Evolutionary conservation across 2,329 filamentous ascomycete species (phyloP).

Genomic region (Zymoseptoria ardabiliae): DNA sequence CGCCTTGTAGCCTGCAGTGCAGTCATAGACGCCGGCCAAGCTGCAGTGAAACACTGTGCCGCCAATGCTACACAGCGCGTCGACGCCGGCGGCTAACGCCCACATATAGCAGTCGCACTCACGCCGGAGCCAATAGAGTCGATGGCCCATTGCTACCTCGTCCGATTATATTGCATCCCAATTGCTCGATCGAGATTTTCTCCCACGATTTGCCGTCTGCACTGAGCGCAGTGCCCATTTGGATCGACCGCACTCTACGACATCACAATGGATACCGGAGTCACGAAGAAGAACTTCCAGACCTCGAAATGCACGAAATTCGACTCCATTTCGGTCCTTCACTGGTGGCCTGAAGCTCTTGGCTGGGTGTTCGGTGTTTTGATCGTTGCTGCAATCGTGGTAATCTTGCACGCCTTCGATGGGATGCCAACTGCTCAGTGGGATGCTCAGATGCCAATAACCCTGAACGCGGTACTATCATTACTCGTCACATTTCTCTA

Average conservation of each 20-base stretch:
- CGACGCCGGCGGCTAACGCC: background rate
- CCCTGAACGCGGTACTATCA: background rate
- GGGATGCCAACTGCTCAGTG: background rate
- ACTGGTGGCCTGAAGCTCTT: background rate
- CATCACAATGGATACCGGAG: too few species aligned
- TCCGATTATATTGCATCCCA: background rate
- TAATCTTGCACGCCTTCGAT: background rate
- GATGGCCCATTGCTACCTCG: too few species aligned
- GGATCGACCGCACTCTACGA: too few species aligned
- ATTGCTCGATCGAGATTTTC: too few species aligned
- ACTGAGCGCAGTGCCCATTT: too few species aligned
- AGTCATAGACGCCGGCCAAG: background rate
- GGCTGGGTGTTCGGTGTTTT: background rate
- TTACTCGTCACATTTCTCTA: background rate
- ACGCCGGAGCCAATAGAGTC: too few species aligned
- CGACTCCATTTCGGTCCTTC: background rate
- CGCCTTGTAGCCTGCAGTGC: too few species aligned
- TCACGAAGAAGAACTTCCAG: too few species aligned
- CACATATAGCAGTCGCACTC: background rate
- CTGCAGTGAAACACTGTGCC: background rate
- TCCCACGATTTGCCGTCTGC: too few species aligned
- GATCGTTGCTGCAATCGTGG: background rate
- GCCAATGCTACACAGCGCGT: background rate
- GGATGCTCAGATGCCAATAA: background rate
- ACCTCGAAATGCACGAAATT: too few species aligned